Base-by-base conservation (phyloP, 306 rosid species). In the Fagus crenata region DNA sequence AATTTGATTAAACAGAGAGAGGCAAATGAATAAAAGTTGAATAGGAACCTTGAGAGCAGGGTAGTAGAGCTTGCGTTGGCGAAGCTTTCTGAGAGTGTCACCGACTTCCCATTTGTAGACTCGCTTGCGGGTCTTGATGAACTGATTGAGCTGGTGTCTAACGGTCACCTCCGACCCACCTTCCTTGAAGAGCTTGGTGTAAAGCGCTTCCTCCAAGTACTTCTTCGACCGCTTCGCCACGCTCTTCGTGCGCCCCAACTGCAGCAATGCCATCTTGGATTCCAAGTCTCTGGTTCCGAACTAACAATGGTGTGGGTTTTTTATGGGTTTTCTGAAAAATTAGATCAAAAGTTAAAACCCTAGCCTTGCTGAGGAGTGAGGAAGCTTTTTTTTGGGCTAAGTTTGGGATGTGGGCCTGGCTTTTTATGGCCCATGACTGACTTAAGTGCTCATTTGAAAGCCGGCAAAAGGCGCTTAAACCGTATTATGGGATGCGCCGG, bases 31-130 rank as follows among this genome's bases (percentile, higher is more conserved):
- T 9, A 46, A 46, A 46, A 0, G 2, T 46, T 46, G 13, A 46
- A 46, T 8, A 9, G 13, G 11, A 67, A 93, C 99, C 97, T 95
- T 95, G 77, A 90, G 92, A 77, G 99, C 96, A 51, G 97, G 97
- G 31, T 28, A 71, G 79, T 89, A 86, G 63, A 88, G 96, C 54
- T 88, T 87, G 81, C 97, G 92, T 0, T 82, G 60, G 49, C 97
- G 91, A 85, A 95, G 97, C 91, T 89, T 91, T 82, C 84, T 88
- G 83, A 92, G 90, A 3, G 96, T 90, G 55, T 88, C 92, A 12
- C 94, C 93, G 6, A 89, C 96, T 81, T 95, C 99, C 97, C 99
- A 95, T 88, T 92, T 95, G 91, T 81, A 95, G 76, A 90, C 97
- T 59, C 86, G 93, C 77, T 92, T 90, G 71, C 81, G 82, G 78